Conservation (phyloP, 73 alveolate species). For the Durusdinium trenchii region DNA sequence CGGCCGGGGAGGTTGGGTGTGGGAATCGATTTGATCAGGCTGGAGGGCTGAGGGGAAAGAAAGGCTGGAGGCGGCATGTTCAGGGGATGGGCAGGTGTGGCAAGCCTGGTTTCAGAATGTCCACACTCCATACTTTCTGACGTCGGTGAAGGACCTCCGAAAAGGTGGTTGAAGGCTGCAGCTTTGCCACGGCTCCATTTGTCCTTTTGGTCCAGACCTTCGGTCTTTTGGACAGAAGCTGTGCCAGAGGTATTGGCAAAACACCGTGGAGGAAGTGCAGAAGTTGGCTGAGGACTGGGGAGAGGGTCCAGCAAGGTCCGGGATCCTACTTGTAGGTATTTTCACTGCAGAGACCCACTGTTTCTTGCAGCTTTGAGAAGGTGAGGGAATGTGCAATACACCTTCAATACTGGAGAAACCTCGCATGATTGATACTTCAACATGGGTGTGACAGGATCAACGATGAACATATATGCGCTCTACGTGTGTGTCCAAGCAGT, state of each 20-base stretch:
- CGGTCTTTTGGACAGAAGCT: no score
- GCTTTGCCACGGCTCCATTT: no score
- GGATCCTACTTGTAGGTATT: not conserved
- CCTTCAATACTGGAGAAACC: not conserved
- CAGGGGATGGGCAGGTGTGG: not conserved
- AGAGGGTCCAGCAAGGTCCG: no score
- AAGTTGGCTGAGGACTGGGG: constrained; percentile 3
- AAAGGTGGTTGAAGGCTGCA: no score
- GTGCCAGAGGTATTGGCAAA: constrained; percentile 42
- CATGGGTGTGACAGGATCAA: no score
- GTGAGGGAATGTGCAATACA: not conserved
- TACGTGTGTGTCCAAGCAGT: no score
- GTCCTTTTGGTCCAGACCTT: no score
- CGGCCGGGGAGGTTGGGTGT: no score
- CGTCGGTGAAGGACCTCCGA: not conserved
- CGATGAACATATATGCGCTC: no score
- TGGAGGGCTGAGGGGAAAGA: no score
- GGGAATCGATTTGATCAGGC: no score
- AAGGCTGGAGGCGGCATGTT: not conserved
- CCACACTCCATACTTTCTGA: not conserved
- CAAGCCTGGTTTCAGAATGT: not conserved
- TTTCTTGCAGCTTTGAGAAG: not conserved
- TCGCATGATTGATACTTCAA: no score
- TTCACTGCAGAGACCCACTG: not conserved
- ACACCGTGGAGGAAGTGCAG: constrained; percentile 17